These are phyloP conservation scores for Omphalea diandra DNA, from an alignment of 441 rosid genomes.

Conservation along the genomic window DNA sequence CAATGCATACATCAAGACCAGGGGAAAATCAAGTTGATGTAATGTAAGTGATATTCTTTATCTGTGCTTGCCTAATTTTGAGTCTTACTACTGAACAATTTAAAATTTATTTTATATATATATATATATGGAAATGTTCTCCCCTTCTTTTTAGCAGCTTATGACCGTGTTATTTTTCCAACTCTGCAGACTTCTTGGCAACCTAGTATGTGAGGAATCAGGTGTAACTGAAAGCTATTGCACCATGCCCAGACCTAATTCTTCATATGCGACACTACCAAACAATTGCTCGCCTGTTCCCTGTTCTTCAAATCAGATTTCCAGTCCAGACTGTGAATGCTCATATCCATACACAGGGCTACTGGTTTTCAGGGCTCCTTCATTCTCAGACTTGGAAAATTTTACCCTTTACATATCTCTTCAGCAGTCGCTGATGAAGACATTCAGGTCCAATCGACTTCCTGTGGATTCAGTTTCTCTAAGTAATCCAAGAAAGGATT, in stretches of 20 bases:
- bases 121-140: neutral
- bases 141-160: neutral
- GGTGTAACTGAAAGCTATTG: conserved; percentile 37
- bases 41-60: conserved; percentile 36
- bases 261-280: conserved; percentile 34
- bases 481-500: conserved; percentile 46
- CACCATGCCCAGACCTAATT: neutral
- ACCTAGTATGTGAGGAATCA: conserved; percentile 55
- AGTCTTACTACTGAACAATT: too few species aligned
- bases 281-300: conserved; percentile 33
- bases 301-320: conserved; percentile 35
- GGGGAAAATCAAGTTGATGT: conserved; percentile 21
- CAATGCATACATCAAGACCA: conserved; percentile 5
- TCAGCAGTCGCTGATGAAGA: conserved; percentile 15
- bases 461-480: conserved; percentile 62
- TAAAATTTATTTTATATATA: too few species aligned
- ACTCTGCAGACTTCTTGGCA: conserved; percentile 48
- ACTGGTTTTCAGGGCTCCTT: conserved; percentile 54
- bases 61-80: too few species aligned
- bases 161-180: conserved; percentile 4
- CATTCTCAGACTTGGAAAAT: conserved; percentile 52
- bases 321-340: conserved; percentile 45
- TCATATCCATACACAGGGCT: conserved; percentile 54
- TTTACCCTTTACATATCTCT: conserved; percentile 31
- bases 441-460: conserved; percentile 29